These are phyloP conservation scores for Aspergillus brasiliensis DNA, from an alignment of 2,329 filamentous ascomycete species.

Conservation along the genomic window DNA sequence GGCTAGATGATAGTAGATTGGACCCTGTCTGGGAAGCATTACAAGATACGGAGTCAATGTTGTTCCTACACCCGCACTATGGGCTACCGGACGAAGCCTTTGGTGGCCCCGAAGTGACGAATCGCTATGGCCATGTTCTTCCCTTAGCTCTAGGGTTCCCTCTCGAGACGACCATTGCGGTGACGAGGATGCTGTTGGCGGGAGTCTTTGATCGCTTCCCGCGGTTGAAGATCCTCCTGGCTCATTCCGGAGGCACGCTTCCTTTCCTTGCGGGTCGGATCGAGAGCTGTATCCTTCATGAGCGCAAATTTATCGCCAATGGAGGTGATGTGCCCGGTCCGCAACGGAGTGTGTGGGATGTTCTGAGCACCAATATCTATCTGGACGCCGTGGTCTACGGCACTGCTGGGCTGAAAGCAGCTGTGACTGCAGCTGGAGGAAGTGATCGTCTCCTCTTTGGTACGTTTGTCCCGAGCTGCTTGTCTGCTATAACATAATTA, in stretches of 20 bases:
- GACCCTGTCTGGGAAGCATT: constrained; percentile 73
- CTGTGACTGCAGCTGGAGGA: constrained; percentile 68
- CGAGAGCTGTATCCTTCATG: constrained; percentile 83
- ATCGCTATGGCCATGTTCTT: constrained; percentile 82
- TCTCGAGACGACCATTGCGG: constrained; percentile 88
- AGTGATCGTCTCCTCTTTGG: constrained; percentile 46
- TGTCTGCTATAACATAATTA: background rate
- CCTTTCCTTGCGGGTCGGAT: constrained; percentile 87
- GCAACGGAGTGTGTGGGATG: constrained; percentile 62
- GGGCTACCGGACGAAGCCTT: constrained; percentile 80
- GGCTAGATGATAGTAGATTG: constrained; percentile 75
- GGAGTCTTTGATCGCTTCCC: constrained; percentile 80
- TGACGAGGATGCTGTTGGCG: constrained; percentile 82
- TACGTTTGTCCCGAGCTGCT: constrained; percentile 14
- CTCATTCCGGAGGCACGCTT: constrained; percentile 84
- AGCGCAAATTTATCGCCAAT: constrained; percentile 69
- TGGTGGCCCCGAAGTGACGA: constrained; percentile 70
- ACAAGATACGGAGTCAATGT: constrained; percentile 62
- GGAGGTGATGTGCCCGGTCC: constrained; percentile 64
- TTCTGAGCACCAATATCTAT: constrained; percentile 75
- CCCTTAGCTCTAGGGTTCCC: constrained; percentile 86
- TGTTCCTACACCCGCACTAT: constrained; percentile 93
- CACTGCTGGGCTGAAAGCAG: constrained; percentile 65
- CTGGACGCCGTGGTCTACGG: constrained; percentile 69
- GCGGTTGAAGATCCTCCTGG: constrained; percentile 71